Base-by-base conservation (phyloP, 2,329 filamentous ascomycete genomes). In the Colletotrichum sp. region DNA sequence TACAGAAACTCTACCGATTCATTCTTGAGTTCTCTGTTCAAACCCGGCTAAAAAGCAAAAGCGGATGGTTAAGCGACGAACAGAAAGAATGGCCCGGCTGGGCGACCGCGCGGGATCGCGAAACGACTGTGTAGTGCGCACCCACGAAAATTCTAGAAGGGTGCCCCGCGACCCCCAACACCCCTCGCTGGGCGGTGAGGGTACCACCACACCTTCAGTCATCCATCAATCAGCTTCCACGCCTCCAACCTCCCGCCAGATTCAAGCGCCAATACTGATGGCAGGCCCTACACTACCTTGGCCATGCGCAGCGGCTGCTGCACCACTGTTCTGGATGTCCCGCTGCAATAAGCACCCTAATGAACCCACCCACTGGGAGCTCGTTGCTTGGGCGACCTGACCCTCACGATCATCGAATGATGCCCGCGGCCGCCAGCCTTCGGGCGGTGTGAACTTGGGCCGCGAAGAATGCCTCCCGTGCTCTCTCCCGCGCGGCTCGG, bases 81-180 rank as follows among this genome's bases (percentile, higher is more conserved):
- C 58, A 34, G n/a, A n/a, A 34, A 8, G 7, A 34, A 61, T 14
- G 32, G n/a, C 8, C 58, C 28, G 28, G 26, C 30, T 14, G 18
- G 32, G 28, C 30, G 48, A 61, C 48, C 52, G 30, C 21, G 52
- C 52, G 24, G 32, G 12, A 26, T 24, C 38, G 24, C 38, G 58
- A 34, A 59, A 59, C 30, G 18, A 32, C 18, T 13, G 28, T 16
- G 43, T n/a, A 24, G 43, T 48, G 8, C 18, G 32, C 58, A 18
- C 18, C 24, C 10, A 61, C 28, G 73, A 73, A 75, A 65, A 38
- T 73, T 75, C 63, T 64, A 73, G 73, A 75, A 63, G 12, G 26
- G 71, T 71, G 26, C 36, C 36, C 67, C n/a, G 32, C 28, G n/a
- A n/a, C 8, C 21, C 48, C 69, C 58, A 21, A 32, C 58, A n/a